Base-by-base conservation (phyloP, 164 flowering plant species). In the Berberis thunbergii region DNA sequence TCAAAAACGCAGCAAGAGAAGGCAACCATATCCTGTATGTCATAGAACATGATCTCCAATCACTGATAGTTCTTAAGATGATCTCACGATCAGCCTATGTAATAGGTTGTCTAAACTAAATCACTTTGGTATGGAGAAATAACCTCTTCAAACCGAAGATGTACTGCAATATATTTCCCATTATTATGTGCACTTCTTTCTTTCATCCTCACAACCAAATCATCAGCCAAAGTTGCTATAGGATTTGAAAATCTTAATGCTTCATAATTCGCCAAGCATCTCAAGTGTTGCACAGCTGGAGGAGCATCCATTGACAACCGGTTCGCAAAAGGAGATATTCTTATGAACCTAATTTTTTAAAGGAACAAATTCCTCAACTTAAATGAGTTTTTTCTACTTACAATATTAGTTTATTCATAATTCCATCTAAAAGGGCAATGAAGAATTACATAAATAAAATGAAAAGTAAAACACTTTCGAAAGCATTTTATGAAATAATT, bases 61-160 rank as follows among this genome's bases (percentile, higher is more conserved):
- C 44, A 64, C 45, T 53, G 0, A 26, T 26, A 26, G 26, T 26
- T 26, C 26, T 26, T 26, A 26, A 10, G 8, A 50, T n/a, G 55
- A 7, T 56, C 43, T 41, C 40, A 65, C 7, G 43, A 57, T 4
- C 10, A 49, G 7, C 7, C 12, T 9, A 58, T 63, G 45, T 49
- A 10, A 50, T 45, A 60, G 45, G 38, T 4, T 4, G 42, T n/a
- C 11, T 8, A 38, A 43, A 62, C 26, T 26, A 44, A 6, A 55
- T 39, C 56, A 7, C 41, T 50, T 11, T 6, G 12, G 5, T 41
- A 45, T 2, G 40, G 49, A 60, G 57, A n/a, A 2, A 50, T 39
- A 54, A 93, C 98, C 98, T 86, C 88, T 77, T 89, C 97, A 74
- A 86, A 90, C 1, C 97, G 90, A 26, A 93, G 97, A 73, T 93